A percentile compares a stretch with the other conserved stretches of the same genome.
Conservation (phyloP, 768 basidiomycete species). For the Pisolithus orientalis region DNA sequence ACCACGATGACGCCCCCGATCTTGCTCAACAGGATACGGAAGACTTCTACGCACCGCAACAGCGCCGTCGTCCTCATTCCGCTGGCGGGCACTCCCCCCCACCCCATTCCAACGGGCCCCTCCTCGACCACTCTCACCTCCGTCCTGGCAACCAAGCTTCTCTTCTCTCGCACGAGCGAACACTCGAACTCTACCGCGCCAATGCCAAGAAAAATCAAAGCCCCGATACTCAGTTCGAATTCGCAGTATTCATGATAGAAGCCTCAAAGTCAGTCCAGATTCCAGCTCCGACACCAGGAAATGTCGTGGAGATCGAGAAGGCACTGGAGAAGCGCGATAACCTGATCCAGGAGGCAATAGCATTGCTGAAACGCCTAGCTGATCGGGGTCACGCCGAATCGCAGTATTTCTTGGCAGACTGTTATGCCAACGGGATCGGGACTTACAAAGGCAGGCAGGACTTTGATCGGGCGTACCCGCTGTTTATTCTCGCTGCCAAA, state of each 20-base stretch:
- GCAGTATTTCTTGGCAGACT: constrained; percentile 97
- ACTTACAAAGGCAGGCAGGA: constrained; percentile 87
- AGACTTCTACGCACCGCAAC: constrained; percentile 31
- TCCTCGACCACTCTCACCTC: constrained; percentile 89
- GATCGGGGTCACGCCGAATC: constrained; percentile 92
- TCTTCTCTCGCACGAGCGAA: constrained; percentile 90
- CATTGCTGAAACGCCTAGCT: constrained; percentile 83
- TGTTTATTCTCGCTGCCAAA: constrained; percentile 94
- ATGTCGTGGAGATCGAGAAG: constrained; percentile 75
- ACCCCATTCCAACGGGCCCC: constrained; percentile 42
- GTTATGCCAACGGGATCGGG: constrained; percentile 97
- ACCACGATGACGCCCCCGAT: constrained; percentile 34
- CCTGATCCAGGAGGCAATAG: constrained; percentile 81
- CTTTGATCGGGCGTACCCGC: constrained; percentile 93
- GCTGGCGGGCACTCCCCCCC: constrained; percentile 64
- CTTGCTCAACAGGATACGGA: constrained; percentile 33
- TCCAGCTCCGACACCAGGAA: constrained; percentile 60
- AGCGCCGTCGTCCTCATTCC: constrained; percentile 45
- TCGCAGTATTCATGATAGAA: constrained; percentile 98
- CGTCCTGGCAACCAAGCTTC: constrained; percentile 90
- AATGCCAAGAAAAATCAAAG: constrained; percentile 99
- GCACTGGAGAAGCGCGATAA: constrained; percentile 81
- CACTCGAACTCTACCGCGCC: constrained; percentile 92
- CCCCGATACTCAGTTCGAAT: constrained; percentile 96
- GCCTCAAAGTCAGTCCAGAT: constrained; percentile 87